Evolutionary conservation across 768 basidiomycete species (phyloP), one percentile per base, ranked within the genome.

Genomic region (Serendipita vermifera): DNA sequence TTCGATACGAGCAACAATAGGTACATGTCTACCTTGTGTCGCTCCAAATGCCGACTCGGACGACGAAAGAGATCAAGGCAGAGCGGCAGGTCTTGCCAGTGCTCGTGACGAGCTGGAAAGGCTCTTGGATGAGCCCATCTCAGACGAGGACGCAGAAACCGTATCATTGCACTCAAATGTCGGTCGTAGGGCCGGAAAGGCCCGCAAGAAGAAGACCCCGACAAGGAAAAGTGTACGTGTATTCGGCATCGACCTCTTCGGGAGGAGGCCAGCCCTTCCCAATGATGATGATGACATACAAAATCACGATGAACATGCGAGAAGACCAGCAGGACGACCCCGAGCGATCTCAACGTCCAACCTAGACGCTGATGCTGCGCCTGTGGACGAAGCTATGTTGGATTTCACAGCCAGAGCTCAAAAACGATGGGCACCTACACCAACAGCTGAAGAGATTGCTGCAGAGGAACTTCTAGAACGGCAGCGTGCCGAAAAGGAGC

Each of bases 331-430:
- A 26, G 5, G 40, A 36, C 15, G 29, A 14, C 13, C 7, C 15
- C 22, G 46, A 24, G 31, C 15, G 54, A 54, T 67, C 22, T 64
- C 68, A 1, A 67, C 72, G 2, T 67, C 71, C 3, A 81, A 81
- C 3, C 74, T 84, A 38, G 85, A 86, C 66, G 79, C 81, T 0
- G 85, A 86, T 59, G 83, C 85, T 2, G 77, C 83, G 3, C 78
- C 78, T 1, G 81, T 82, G 53, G 66, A 77, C 5, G 72, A 76
- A 7, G 70, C 74, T 15, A 83, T 87, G 55, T 75, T 72, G 53
- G 71, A 71, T 27, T 62, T 81, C 33, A 74, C 79, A 4, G 70
- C 73, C 33, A 15, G 33, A 67, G 58, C 72, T 69, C 14, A 54
- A 53, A 22, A 69, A 64, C 2, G 68, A 62, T 29, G 67, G 46